Evolutionary conservation across 169 alveolate genomes (phyloP).

Genomic region (Plasmodium falciparum): DNA sequence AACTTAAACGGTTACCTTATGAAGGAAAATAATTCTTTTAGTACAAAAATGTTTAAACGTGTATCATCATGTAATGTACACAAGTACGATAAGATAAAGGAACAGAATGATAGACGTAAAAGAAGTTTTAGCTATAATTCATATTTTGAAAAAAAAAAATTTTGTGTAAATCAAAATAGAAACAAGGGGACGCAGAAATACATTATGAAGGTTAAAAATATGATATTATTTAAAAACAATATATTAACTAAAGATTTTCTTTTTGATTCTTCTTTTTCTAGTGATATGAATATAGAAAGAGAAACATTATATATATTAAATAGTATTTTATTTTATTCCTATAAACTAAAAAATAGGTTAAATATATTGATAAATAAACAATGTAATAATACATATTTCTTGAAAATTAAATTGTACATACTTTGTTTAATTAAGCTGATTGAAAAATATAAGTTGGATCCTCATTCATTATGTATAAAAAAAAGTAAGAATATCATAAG

Average conservation of each 20-base stretch:
- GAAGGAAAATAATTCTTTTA: background rate
- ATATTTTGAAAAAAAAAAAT: background rate
- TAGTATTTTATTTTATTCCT: conserved; percentile 31
- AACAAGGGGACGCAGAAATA: too few species aligned
- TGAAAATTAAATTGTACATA: conserved; percentile 23
- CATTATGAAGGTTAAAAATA: background rate
- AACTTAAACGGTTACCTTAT: too few species aligned
- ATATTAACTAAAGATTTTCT: conserved; percentile 33
- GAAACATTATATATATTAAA: conserved; percentile 24
- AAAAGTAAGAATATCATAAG: conserved; percentile 12
- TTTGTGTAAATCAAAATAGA: conserved; percentile 4
- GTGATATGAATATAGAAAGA: conserved; percentile 8
- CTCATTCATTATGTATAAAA: background rate
- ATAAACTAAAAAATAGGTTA: conserved; percentile 41
- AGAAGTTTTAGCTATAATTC: too few species aligned
- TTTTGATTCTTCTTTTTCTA: background rate
- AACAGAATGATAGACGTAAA: too few species aligned
- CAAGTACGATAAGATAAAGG: too few species aligned
- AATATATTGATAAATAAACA: conserved; percentile 32
- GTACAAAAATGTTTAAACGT: background rate
- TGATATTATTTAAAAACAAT: conserved; percentile 25
- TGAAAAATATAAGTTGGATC: conserved; percentile 27
- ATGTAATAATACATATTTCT: conserved; percentile 1
- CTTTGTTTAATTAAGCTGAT: conserved; percentile 37
- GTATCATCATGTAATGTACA: too few species aligned